Evolutionary conservation across 2,329 filamentous ascomycete genomes (phyloP).

Genomic region (Thielaviopsis euricoi): DNA sequence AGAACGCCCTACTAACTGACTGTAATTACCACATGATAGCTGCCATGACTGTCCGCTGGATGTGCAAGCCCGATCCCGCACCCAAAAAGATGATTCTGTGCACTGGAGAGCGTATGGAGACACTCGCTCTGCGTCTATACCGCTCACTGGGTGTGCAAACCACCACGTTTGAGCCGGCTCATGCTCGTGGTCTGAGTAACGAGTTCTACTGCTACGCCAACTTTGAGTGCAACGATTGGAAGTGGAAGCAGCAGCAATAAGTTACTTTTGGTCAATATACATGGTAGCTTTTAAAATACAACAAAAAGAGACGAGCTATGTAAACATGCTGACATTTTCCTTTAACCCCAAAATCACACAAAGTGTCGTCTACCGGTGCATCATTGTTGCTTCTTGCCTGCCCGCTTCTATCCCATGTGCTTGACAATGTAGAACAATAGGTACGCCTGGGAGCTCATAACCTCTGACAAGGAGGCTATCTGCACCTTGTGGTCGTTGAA

Average conservation of each 20-base stretch:
- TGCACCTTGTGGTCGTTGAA: conserved; percentile 94
- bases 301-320: neutral
- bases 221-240: conserved; percentile 46
- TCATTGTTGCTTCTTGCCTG: neutral
- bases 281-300: neutral
- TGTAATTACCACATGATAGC: conserved; percentile 24
- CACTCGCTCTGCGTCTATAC: conserved; percentile 51
- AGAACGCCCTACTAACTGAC: neutral
- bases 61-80: conserved; percentile 31
- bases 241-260: conserved; percentile 20
- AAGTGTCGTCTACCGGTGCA: neutral
- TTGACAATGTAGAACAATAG: conserved; percentile 72
- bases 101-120: conserved; percentile 63
- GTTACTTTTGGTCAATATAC: conserved; percentile 3
- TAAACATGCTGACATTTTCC: neutral
- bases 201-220: conserved; percentile 70
- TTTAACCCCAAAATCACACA: neutral
- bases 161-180: conserved; percentile 52
- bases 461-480: conserved; percentile 65
- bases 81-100: conserved; percentile 42
- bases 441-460: conserved; percentile 74
- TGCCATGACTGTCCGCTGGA: conserved; percentile 59
- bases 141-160: conserved; percentile 41
- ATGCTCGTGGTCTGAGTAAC: conserved; percentile 60
- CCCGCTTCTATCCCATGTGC: conserved; percentile 24